Base-by-base conservation (phyloP, 176 grass and related monocot species). In the Cenchrus fungigraminus region DNA sequence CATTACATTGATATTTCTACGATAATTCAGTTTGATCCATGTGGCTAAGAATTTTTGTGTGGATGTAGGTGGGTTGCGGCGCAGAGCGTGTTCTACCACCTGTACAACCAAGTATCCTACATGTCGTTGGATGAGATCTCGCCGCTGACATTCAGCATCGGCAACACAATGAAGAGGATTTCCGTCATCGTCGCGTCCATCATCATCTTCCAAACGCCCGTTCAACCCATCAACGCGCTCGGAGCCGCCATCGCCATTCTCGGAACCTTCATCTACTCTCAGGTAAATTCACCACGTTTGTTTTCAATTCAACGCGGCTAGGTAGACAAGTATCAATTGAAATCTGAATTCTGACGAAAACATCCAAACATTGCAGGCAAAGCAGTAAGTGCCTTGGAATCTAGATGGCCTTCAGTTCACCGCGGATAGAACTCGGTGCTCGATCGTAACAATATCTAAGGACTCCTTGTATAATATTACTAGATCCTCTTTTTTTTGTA, bases 161-260 rank as follows among this genome's bases (percentile, higher is more conserved):
- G 96, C 68, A 98, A 98, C 93, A 98, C 96, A 11, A 95, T 98
- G 96, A 98, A 98, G 91, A 79, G 96, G 14, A 98, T 98, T 68
- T 95, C 93, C 0, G 96, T 98, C 63, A 98, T 98, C 20, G 93
- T 98, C 62, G 68, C 96, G 1, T 98, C 96, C 66, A 98, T 98
- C 89, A 90, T 98, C 12, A 95, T 98, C 81, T 98, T 98, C 86
- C 93, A 89, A 45, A 98, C 96, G 40, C 96, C 93, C 11, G 73
- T 98, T 22, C 93, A 91, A 77, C 96, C 96, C 65, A 55, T 94
- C 90, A 98, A 98, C 85, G 93, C 96, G 16, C 89, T 98, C 8
- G 96, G 96, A 65, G 96, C 96, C 0, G 89, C 87, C 73, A 94
- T 98, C 51, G 96, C 96, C 19, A 94, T 98, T 28, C 66, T 98